Base-by-base conservation (phyloP, 2,329 filamentous ascomycete genomes). In the Xylariales sp. region DNA sequence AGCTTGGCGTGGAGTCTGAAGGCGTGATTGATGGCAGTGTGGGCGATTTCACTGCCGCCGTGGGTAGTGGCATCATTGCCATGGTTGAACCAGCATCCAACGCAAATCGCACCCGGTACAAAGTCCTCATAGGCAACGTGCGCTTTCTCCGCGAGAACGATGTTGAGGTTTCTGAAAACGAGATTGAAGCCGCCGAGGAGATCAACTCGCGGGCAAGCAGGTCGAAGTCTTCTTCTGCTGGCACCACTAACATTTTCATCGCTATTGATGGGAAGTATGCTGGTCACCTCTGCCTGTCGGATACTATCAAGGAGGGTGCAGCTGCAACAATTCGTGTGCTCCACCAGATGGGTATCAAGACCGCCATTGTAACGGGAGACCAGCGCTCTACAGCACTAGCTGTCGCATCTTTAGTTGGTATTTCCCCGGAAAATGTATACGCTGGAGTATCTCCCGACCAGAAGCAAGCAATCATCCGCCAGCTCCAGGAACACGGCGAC, bases 221-320 rank as follows among this genome's bases (percentile, higher is more conserved):
- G 36, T 49, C 58, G 2, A 57, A 64, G 5, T 55, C 62, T 25
- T 51, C 58, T 11, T 61, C 60, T 12, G 76, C 87, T 6, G 90
- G 90, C 38, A 88, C 86, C 14, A 97, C 93, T 7, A 87, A 83
- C 46, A 95, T 97, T 46, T 94, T 95, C 60, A 82, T 94, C 35
- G 89, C 89, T 42, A 88, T 98, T 46, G 84, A 95, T 54, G 81
- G 77, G 34, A 65, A 72, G 38, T 97, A 94, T 57, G 79, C 86
- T 4, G 93, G 93, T 31, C 81, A 85, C 33, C 74, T 65, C 41
- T 66, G 67, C 1, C 65, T 78, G 1, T 45, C 62, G n/a, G 71
- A 76, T 38, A 50, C 57, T 0, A 42, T 75, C 12, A 66, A 74
- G 4, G 39, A 56, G 2, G 72, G 74, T 16, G 62, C 72, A 2